phyloP scores from a whole-genome alignment of 805 yeast species.

The Ascoidea asiatica region DNA sequence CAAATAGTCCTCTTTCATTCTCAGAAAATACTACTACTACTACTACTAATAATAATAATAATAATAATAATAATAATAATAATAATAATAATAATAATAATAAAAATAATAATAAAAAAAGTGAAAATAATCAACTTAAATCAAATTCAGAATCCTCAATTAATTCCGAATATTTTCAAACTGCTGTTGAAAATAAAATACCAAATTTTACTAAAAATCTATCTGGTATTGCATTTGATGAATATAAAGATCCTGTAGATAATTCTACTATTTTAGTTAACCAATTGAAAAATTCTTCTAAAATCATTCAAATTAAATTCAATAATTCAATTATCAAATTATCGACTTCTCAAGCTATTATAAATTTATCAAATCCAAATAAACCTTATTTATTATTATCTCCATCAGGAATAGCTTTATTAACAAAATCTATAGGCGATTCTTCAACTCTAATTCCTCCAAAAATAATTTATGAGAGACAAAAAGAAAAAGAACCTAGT shows the following conservation, averaged over 20 bases:
- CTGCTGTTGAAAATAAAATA: neutral
- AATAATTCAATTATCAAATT: conserved; percentile 9
- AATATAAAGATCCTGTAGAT: neutral
- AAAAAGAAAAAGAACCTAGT: neutral
- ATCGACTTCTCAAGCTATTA: conserved; percentile 14
- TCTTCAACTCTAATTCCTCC: conserved; percentile 10
- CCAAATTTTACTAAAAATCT: neutral
- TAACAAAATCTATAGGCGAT: conserved; percentile 10
- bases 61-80: no score
- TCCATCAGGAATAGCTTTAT: conserved; percentile 15
- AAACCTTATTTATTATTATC: conserved; percentile 16
- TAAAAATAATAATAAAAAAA: neutral
- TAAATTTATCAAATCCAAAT: conserved; percentile 13
- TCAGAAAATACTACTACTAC: neutral
- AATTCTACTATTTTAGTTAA: neutral
- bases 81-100: neutral
- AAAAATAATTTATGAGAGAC: conserved; percentile 3
- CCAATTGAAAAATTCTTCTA: neutral
- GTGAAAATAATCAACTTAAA: neutral
- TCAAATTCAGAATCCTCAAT: neutral
- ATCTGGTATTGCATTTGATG: neutral
- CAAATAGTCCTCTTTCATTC: neutral
- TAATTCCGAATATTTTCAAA: neutral
- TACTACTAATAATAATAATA: neutral
- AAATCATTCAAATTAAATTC: conserved; percentile 8